Evolutionary conservation across 2,329 filamentous ascomycete species (phyloP).

Genomic region (Amphichorda felina): DNA sequence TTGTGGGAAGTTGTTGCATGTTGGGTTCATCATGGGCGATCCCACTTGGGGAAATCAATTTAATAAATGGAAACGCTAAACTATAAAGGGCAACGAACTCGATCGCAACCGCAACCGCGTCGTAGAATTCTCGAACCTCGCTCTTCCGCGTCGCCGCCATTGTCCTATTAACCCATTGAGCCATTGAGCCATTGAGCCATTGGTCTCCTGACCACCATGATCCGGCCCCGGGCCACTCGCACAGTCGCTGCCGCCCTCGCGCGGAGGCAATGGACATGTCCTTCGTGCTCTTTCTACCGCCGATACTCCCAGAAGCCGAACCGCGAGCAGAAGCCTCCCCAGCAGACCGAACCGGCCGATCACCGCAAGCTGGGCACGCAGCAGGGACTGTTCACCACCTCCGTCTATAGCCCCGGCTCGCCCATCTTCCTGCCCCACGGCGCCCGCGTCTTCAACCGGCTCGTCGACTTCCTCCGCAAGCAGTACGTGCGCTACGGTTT

Average conservation of each 20-base stretch:
- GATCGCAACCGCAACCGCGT: constrained; percentile 10
- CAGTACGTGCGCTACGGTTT: constrained; percentile 82
- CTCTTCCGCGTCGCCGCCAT: too few relatives aligned
- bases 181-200: too few relatives aligned
- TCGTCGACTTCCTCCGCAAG: constrained; percentile 68
- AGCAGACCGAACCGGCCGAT: constrained; percentile 27
- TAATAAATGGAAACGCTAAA: neutral
- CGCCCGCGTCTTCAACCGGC: constrained; percentile 70
- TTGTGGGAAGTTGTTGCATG: too few relatives aligned
- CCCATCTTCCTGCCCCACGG: constrained; percentile 78
- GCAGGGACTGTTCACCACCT: constrained; percentile 71
- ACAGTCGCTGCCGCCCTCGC: constrained; percentile 7
- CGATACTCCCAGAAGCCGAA: constrained; percentile 13
- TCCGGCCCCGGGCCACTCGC: constrained; percentile 12
- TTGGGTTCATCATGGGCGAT: too few relatives aligned
- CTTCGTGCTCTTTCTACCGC: constrained; percentile 12
- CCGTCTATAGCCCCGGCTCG: constrained; percentile 71
- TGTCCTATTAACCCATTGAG: too few relatives aligned
- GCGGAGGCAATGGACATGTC: constrained; percentile 17
- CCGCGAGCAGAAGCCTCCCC: neutral
- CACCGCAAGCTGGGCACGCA: constrained; percentile 48
- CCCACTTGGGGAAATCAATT: too few relatives aligned
- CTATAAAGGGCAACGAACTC: neutral
- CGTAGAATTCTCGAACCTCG: neutral
- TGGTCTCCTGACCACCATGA: constrained; percentile 18